Evolutionary conservation across 495 filamentous ascomycete genomes (phyloP).

Genomic region (Filosporella fistucella): DNA sequence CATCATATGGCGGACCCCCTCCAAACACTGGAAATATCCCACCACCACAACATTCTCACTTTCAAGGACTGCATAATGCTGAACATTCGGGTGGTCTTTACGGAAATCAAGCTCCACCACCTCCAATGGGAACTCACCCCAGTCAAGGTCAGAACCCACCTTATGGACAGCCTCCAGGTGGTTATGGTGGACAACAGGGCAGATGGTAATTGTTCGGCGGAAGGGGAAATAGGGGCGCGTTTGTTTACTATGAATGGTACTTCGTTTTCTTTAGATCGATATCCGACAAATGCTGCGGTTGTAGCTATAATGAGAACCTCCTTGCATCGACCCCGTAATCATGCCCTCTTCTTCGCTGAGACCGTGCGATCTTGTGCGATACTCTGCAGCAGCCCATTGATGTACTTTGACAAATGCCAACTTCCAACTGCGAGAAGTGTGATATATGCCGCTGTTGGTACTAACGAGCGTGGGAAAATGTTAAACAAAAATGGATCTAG

Average conservation of each 20-base stretch:
- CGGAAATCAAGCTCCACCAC: conserved; percentile 22
- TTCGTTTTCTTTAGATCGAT: conserved; percentile 17
- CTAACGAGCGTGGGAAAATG: conserved; percentile 63
- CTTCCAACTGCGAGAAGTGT: conserved; percentile 47
- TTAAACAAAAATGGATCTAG: conserved; percentile 81
- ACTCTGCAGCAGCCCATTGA: conserved; percentile 30
- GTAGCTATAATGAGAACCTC: conserved; percentile 12
- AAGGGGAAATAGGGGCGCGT: not conserved
- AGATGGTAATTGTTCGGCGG: conserved; percentile 13
- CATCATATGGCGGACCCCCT: conserved; percentile 10
- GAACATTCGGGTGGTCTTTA: conserved; percentile 24
- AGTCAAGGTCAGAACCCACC: conserved; percentile 26
- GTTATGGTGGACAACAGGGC: conserved; percentile 17
- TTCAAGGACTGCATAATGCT: conserved; percentile 11
- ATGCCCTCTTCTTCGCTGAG: conserved; percentile 29
- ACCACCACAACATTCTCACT: conserved; percentile 13
- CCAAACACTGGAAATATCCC: conserved; percentile 11
- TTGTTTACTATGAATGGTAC: not conserved
- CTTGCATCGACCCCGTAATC: not conserved
- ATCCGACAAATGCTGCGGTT: conserved; percentile 15
- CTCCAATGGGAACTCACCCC: conserved; percentile 30
- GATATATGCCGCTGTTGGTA: conserved; percentile 61
- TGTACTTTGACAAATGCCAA: conserved; percentile 36
- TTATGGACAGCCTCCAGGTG: conserved; percentile 5
- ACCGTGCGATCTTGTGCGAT: conserved; percentile 19